phyloP scores from a whole-genome alignment of 2,329 filamentous ascomycete species.

The Myriosclerotinia scirpicola region DNA sequence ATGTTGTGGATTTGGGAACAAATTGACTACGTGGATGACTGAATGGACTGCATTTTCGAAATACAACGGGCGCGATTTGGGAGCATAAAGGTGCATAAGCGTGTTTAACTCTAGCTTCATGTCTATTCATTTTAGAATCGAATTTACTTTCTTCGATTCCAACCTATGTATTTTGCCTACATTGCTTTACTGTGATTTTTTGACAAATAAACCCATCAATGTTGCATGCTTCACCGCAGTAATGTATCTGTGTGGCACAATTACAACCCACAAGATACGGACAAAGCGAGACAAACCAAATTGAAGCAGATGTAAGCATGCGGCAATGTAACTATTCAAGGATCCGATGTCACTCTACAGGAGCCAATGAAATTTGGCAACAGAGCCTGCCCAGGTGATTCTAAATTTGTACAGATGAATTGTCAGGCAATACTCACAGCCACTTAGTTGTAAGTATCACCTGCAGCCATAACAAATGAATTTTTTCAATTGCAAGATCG shows the following conservation, averaged over 20 bases:
- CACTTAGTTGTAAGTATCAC: background rate
- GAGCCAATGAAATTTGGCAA: background rate
- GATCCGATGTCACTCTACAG: background rate
- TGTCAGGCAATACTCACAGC: background rate
- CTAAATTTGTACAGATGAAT: background rate
- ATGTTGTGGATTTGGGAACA: conserved; percentile 4
- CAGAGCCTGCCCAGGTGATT: background rate
- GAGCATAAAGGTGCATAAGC: conserved; percentile 17
- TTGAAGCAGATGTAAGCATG: conserved; percentile 1
- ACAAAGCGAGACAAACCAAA: background rate
- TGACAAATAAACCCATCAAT: background rate
- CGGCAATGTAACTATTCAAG: conserved; percentile 6
- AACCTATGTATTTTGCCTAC: background rate
- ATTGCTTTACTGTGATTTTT: background rate
- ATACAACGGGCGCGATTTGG: conserved; percentile 5
- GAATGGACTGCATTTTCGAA: conserved; percentile 11
- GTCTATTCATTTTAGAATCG: conserved; percentile 7
- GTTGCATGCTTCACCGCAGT: background rate
- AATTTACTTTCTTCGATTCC: background rate
- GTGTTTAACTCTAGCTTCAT: conserved; percentile 13
- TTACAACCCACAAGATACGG: background rate
- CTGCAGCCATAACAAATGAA: background rate
- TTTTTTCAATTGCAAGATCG: background rate
- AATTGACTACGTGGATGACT: conserved; percentile 6
- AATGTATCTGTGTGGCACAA: background rate